Conservation (phyloP, 352 stramenopile genomes). For the Hyaloperonospora brassicae region DNA sequence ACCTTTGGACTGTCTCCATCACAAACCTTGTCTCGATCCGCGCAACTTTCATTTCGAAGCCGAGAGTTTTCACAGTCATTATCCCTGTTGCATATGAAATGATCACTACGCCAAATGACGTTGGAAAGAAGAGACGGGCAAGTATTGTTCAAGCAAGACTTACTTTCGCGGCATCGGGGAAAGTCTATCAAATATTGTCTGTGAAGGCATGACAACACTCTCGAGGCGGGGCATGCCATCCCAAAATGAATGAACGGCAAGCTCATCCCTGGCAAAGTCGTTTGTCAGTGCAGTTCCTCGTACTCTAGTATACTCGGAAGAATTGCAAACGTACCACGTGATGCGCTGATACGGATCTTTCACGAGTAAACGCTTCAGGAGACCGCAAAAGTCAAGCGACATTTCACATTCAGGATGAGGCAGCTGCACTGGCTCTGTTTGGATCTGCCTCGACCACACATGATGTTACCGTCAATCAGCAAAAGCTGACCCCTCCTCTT, state of each 20-base stretch:
- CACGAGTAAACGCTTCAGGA: conserved; percentile 50
- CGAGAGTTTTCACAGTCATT: not conserved
- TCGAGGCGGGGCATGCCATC: conserved; percentile 18
- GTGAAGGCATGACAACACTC: conserved; percentile 38
- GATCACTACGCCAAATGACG: not conserved
- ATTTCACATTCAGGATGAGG: conserved; percentile 44
- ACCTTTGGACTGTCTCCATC: not conserved
- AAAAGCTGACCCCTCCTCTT: not conserved
- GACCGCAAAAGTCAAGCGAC: conserved; percentile 41
- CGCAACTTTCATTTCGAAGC: too few species aligned
- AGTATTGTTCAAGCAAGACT: not conserved
- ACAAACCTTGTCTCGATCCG: not conserved
- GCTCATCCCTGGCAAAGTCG: conserved; percentile 38
- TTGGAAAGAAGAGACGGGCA: not conserved
- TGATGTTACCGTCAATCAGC: not conserved
- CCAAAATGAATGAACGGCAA: conserved; percentile 73
- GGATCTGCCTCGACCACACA: conserved; percentile 38
- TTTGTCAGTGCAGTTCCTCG: conserved; percentile 8
- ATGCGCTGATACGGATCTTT: conserved; percentile 73
- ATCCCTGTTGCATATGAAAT: conserved; percentile 1
- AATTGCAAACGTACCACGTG: conserved; percentile 40
- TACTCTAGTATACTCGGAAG: not conserved
- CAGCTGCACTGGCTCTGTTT: conserved; percentile 43
- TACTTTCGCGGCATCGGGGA: conserved; percentile 9
- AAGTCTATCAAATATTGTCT: conserved; percentile 48